Conservation (phyloP, 1,139 yeast species). For the Geotrichum cucujoidarum region DNA sequence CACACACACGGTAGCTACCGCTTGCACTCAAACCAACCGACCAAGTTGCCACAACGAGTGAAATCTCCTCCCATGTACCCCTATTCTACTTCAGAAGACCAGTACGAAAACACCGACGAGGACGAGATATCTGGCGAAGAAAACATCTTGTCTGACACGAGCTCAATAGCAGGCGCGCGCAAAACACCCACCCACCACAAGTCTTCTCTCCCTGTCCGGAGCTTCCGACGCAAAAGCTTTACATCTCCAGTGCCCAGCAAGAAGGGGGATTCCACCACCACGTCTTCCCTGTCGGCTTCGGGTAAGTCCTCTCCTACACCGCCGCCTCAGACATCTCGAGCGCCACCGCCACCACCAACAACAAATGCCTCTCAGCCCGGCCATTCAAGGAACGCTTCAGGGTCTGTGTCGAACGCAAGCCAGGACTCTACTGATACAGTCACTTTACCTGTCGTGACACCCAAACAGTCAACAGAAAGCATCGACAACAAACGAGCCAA, state of each 20-base stretch:
- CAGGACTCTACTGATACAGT: not conserved
- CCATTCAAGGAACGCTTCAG: no score
- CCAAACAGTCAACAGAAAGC: not conserved
- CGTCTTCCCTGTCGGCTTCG: not conserved
- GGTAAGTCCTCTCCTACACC: not conserved
- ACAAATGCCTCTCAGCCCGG: not conserved
- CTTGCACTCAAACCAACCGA: not conserved
- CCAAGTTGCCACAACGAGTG: not conserved
- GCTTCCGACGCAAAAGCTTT: slow-evolving; percentile 2
- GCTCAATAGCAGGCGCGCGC: slow-evolving; percentile 1
- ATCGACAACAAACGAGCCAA: not conserved
- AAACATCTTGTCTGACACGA: slow-evolving; percentile 11
- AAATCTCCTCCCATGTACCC: not conserved
- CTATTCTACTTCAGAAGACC: slow-evolving; percentile 12
- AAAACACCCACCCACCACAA: not conserved
- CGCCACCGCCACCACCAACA: not conserved
- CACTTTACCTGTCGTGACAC: not conserved
- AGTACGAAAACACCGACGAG: slow-evolving; percentile 12
- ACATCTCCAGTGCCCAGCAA: not conserved
- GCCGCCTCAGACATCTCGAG: not conserved
- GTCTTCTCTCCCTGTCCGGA: not conserved
- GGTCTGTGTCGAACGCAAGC: no score
- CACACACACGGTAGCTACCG: no score
- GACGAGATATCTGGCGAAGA: slow-evolving; percentile 11
- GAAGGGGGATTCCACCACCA: not conserved